Evolutionary conservation across 1,284 basidiomycete genomes (phyloP).

Genomic region (Afroboletus lepidellus): DNA sequence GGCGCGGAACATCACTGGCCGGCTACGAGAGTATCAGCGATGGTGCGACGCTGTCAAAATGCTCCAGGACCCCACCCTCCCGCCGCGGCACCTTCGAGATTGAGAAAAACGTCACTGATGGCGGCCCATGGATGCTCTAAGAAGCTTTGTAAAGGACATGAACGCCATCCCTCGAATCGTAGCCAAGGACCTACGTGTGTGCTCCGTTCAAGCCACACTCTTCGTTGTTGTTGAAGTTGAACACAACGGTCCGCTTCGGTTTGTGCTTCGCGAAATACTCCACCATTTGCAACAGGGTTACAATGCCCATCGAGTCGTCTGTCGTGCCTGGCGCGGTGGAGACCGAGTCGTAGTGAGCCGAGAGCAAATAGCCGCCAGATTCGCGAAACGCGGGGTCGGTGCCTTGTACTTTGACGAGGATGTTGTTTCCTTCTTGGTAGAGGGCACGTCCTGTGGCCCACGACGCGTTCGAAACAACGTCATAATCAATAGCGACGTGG

Average conservation of each 20-base stretch:
- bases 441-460: conserved; percentile 37
- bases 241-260: conserved; percentile 60
- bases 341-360: conserved; percentile 79
- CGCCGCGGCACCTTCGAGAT: conserved; percentile 77
- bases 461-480: conserved; percentile 57
- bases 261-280: conserved; percentile 54
- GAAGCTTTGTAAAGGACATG: conserved; percentile 46
- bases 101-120: conserved; percentile 64
- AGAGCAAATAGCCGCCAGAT: conserved; percentile 62
- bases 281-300: conserved; percentile 63
- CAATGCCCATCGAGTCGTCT: conserved; percentile 75
- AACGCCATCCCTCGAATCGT: background rate
- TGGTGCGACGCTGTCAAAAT: background rate
- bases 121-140: conserved; percentile 72
- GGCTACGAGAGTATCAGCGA: conserved; percentile 38
- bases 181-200: conserved; percentile 44
- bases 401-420: conserved; percentile 69
- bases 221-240: conserved; percentile 83
- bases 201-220: conserved; percentile 75
- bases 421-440: conserved; percentile 74
- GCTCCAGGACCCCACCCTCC: conserved; percentile 56
- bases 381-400: conserved; percentile 37
- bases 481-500: conserved; percentile 52
- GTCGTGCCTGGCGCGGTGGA: conserved; percentile 73
- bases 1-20: conserved; percentile 65